A percentile compares a stretch with the other conserved stretches of the same genome.
These are phyloP conservation scores for Tremella fuciformis DNA, from an alignment of 768 basidiomycete genomes.

Conservation along the genomic window DNA sequence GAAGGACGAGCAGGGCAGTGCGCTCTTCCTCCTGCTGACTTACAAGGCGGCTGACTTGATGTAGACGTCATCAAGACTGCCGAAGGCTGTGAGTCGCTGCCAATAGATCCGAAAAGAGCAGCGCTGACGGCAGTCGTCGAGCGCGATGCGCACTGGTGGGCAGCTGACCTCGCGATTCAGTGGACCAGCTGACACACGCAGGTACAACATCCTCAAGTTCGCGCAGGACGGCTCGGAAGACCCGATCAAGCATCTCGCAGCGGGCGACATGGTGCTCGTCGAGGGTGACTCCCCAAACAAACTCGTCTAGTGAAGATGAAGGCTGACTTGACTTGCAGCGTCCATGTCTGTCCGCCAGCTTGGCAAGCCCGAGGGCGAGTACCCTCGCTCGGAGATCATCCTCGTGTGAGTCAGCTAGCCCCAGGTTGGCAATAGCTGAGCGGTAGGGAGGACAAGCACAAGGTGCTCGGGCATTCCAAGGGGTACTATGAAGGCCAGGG, in stretches of 20 bases:
- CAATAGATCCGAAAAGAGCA: background rate
- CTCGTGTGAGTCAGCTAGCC: no score
- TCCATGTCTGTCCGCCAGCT: no score
- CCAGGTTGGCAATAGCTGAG: no score
- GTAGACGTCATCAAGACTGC: slow-evolving; percentile 13
- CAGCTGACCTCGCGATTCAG: background rate
- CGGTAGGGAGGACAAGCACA: no score
- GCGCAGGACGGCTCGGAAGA: slow-evolving; percentile 7
- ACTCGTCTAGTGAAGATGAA: no score
- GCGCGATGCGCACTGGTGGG: background rate
- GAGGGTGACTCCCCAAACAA: slow-evolving; percentile 13
- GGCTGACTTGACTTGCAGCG: no score
- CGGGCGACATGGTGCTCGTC: slow-evolving; percentile 17
- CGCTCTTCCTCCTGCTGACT: background rate
- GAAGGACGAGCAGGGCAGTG: slow-evolving; percentile 20
- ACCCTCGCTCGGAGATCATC: no score
- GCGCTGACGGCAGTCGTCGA: slow-evolving; percentile 2
- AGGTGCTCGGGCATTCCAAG: no score
- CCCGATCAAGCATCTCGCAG: slow-evolving; percentile 8
- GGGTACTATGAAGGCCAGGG: no score
- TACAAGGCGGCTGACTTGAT: slow-evolving; percentile 2
- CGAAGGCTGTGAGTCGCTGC: slow-evolving; percentile 17
- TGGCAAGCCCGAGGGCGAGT: no score
- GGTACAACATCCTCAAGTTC: slow-evolving; percentile 26
- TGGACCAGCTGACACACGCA: background rate